phyloP scores from a whole-genome alignment of 352 stramenopile genomes.

The Phytophthora idaei region DNA sequence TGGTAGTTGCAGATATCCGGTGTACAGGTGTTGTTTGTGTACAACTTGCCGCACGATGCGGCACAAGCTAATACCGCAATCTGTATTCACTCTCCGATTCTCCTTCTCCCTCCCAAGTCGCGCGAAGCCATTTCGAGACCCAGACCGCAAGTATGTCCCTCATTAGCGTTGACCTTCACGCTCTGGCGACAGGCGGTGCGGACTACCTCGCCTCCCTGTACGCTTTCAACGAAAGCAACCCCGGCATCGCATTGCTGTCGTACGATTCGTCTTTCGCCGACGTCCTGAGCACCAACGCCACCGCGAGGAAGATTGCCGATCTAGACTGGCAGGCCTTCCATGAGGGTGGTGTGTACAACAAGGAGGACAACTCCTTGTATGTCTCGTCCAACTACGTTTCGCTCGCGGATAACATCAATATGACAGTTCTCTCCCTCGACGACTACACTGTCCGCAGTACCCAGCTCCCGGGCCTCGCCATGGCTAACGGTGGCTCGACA shows the following conservation, averaged over 20 bases:
- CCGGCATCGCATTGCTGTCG: conserved; percentile 16
- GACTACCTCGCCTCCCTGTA: conserved; percentile 27
- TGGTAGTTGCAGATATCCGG: no score
- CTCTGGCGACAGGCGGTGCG: conserved; percentile 16
- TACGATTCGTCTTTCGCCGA: conserved; percentile 22
- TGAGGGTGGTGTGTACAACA: conserved; percentile 30
- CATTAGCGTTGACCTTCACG: conserved; percentile 25
- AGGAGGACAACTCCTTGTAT: conserved; percentile 26
- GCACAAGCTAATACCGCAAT: no score
- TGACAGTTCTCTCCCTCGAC: conserved; percentile 24
- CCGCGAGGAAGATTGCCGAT: conserved; percentile 8
- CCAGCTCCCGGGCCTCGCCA: conserved; percentile 14
- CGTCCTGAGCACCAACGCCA: conserved; percentile 12
- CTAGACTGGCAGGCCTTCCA: conserved; percentile 27
- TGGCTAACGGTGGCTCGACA: conserved; percentile 25
- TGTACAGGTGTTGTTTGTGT: no score
- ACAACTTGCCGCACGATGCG: no score
- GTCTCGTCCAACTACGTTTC: conserved; percentile 29
- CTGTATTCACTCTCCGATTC: conserved; percentile 3
- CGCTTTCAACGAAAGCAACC: conserved; percentile 21
- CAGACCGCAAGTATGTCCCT: conserved; percentile 14
- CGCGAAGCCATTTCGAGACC: neutral
- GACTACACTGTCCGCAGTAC: conserved; percentile 23
- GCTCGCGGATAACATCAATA: conserved; percentile 24
- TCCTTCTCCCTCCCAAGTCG: neutral